These are phyloP conservation scores for Solanum ossicruentum DNA, from an alignment of 257 asterid genomes.

Conservation along the genomic window DNA sequence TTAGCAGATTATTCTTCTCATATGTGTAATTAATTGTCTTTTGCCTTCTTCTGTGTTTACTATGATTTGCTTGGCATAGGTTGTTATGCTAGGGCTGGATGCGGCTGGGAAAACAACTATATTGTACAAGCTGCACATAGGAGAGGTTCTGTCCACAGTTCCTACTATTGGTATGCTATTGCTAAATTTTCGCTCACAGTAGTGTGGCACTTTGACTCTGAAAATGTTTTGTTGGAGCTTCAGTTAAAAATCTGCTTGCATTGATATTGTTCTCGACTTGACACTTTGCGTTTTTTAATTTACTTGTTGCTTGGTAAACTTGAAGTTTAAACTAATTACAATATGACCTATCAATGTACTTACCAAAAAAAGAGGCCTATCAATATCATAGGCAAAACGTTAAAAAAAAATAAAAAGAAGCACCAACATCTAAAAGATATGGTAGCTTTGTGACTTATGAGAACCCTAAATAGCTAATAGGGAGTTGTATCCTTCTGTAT, in stretches of 20 bases:
- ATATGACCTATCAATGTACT: not conserved
- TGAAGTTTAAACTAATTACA: not conserved
- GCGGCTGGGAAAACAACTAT: conserved; percentile 99
- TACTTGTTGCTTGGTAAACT: not conserved
- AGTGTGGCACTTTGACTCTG: not conserved
- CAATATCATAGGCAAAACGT: not conserved
- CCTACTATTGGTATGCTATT: conserved; percentile 83
- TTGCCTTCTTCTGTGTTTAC: not conserved
- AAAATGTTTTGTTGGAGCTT: not conserved
- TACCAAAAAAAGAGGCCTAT: not conserved
- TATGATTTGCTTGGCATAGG: conserved; percentile 26
- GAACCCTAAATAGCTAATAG: not conserved
- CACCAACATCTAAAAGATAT: not conserved
- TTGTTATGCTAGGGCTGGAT: conserved; percentile 99
- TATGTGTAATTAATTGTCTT: not conserved
- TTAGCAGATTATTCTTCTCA: not conserved
- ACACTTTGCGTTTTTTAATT: not conserved
- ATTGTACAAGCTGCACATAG: conserved; percentile 93
- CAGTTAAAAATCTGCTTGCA: not conserved
- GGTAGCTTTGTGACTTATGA: not conserved
- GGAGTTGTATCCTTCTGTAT: not conserved
- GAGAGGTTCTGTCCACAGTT: conserved; percentile 97
- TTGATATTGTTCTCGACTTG: not conserved
- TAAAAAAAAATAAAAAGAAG: not conserved
- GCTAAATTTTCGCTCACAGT: not conserved